Base-by-base conservation (phyloP, 805 yeast genomes). In the Cyberlindnera euphorbiiphila region DNA sequence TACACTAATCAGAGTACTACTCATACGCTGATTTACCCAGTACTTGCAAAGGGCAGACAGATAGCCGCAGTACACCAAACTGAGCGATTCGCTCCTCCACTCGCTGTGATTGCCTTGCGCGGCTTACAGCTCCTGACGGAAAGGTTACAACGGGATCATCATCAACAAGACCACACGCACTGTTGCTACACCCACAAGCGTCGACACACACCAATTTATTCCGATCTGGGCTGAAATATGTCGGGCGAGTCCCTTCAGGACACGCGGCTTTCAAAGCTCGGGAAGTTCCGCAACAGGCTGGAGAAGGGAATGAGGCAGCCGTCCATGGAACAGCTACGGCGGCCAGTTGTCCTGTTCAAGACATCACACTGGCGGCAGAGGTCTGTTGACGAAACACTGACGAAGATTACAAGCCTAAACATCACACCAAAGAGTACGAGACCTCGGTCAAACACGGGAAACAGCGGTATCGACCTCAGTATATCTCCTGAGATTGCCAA, bases 311-410 rank as follows among this genome's bases (percentile, higher is more conserved):
- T 35, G 29, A 34, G 41, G 14, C 37, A 35, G 16, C 37, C 42
- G 10, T 38, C 38, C 7, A 43, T 34, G 37, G 43, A 42, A 14
- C 43, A 36, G 1, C 39, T 39, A 17, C 36, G 45, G 28, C 39
- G 38, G 23, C 41, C 44, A 5, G 34, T 43, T 4, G 18, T 28
- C 12, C 14, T 41, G 6, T 42, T 45, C 36, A 27, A 15, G 22
- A 8, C 22, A 15, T 13, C 37, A 25, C 41, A 41, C 30, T 25
- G 44, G 25, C 34, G 47, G 18, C 41, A 37, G 27, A 34, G 18
- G 21, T 40, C 44, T 6, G 26, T 34, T 10, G 44, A 43, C 10
- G 19, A 29, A 17, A 13, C 19, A 2, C 9, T 20, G 3, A 9
- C n/a, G 14, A 41, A 33, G 5, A 14, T 30, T 9, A n/a, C 16